Evolutionary conservation across 257 asterid species (phyloP), one percentile per base, ranked within the genome.

Genomic region (Prunella vulgaris): DNA sequence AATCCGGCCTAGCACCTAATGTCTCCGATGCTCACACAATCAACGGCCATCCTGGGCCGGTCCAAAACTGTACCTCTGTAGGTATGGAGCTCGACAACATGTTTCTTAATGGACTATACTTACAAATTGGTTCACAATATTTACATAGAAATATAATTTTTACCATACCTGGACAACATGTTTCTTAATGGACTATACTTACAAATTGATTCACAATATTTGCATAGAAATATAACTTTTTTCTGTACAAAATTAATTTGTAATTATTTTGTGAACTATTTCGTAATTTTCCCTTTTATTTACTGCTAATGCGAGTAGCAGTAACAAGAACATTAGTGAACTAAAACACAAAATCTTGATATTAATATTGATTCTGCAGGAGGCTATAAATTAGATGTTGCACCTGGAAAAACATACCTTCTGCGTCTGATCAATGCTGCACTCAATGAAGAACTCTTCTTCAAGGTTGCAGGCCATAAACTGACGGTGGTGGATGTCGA

Each of bases 11-110:
- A 15, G 96, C 97, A 0, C 93, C 99, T 0, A 93, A 93, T 48
- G 96, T 93, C 0, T 93, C 99, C 1, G 96, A 93, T 59, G 95
- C 99, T 69, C 96, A 90, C 85, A 90, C 95, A 0, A 93, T 90
- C 75, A 93, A 93, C 18, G 97, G 99, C 22, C 85, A 75, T 65
- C 94, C 99, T 0, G 99, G 97, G 3, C 78, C 80, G 0, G 77
- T 70, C 22, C 68, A 93, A 2, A 84, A 73, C 18, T 93, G 99
- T 54, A 49, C 88, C 6, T 24, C 90, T n/a, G 60, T 71, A 54
- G 88, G 97, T 86, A 70, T 12, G 14, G 59, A 63, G 21, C 20
- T 30, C 15, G 1, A 48, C 0, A 9, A 1, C 5, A 3, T 7
- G 13, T 24, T 25, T 56, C 62, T 56, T 27, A 5, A 4, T 25